Percentiles rank a stretch among this genome's conserved stretches.
These are phyloP conservation scores for Ramaria sp. DNA, from an alignment of 768 basidiomycete species.

Conservation along the genomic window DNA sequence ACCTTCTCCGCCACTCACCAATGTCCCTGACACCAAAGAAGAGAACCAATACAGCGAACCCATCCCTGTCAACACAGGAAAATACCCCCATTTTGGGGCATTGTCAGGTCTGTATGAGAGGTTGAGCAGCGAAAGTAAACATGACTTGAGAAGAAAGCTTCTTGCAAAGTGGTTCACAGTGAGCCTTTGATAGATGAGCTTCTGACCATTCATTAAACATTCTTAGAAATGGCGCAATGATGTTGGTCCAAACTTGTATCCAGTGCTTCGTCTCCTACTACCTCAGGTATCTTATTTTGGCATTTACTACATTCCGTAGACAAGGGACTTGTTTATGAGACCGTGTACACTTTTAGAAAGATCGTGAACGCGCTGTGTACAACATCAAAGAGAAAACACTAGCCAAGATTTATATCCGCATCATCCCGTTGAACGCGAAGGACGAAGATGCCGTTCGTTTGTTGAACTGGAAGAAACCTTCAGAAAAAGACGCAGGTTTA, in stretches of 20 bases:
- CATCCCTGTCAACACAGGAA: slow-evolving; percentile 12
- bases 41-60: neutral
- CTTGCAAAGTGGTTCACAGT: slow-evolving; percentile 77
- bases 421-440: slow-evolving; percentile 72
- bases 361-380: slow-evolving; percentile 85
- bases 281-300: slow-evolving; percentile 50
- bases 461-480: slow-evolving; percentile 84
- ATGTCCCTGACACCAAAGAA: too few species aligned
- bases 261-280: slow-evolving; percentile 77
- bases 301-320: neutral
- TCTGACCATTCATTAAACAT: slow-evolving; percentile 11
- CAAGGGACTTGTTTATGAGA: neutral
- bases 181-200: slow-evolving; percentile 20
- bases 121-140: slow-evolving; percentile 60
- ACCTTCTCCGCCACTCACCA: slow-evolving; percentile 8
- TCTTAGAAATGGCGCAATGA: slow-evolving; percentile 73
- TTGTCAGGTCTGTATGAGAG: slow-evolving; percentile 57
- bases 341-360: slow-evolving; percentile 56
- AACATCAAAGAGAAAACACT: slow-evolving; percentile 92
- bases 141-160: slow-evolving; percentile 58
- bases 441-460: slow-evolving; percentile 76
- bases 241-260: slow-evolving; percentile 83
- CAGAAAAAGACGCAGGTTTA: slow-evolving; percentile 47
- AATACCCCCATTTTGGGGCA: slow-evolving; percentile 14
- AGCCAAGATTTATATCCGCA: slow-evolving; percentile 84